Conservation (phyloP, 441 rosid species). For the Populus hybrid region DNA sequence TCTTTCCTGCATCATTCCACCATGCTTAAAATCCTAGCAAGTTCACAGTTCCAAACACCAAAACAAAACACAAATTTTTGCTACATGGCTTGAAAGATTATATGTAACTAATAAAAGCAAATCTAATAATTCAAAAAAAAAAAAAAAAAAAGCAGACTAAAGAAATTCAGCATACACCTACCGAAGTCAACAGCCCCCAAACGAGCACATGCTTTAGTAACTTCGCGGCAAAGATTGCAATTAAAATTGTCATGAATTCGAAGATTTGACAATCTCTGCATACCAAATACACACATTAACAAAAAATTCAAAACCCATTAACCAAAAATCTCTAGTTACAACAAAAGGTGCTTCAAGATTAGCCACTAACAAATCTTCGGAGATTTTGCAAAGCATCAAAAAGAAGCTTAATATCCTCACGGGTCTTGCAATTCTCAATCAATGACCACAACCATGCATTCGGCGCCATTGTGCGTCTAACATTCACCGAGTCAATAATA, state of each 20-base stretch:
- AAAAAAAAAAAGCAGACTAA: not conserved
- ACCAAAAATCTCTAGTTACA: not conserved
- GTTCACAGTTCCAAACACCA: slow-evolving; percentile 10
- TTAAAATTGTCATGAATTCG: slow-evolving; percentile 72
- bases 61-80: not conserved
- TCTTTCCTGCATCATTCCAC: slow-evolving; percentile 51
- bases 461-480: slow-evolving; percentile 67
- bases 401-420: slow-evolving; percentile 63
- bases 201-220: slow-evolving; percentile 63
- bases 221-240: slow-evolving; percentile 68
- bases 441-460: slow-evolving; percentile 88
- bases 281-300: slow-evolving; percentile 8
- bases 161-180: slow-evolving; percentile 25
- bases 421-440: slow-evolving; percentile 57
- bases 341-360: not conserved
- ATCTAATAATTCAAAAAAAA: not conserved
- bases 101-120: not conserved
- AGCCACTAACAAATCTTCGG: slow-evolving; percentile 71
- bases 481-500: slow-evolving; percentile 59
- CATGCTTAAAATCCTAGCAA: slow-evolving; percentile 2
- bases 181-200: slow-evolving; percentile 71
- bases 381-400: slow-evolving; percentile 59
- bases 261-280: slow-evolving; percentile 77
- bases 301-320: not conserved
- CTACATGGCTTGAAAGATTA: not conserved